Percentiles rank a stretch among this genome's conserved stretches.
phyloP scores from a whole-genome alignment of 225 moss, liverwort and hornwort genomes.

The Thuidium tamariscinum region DNA sequence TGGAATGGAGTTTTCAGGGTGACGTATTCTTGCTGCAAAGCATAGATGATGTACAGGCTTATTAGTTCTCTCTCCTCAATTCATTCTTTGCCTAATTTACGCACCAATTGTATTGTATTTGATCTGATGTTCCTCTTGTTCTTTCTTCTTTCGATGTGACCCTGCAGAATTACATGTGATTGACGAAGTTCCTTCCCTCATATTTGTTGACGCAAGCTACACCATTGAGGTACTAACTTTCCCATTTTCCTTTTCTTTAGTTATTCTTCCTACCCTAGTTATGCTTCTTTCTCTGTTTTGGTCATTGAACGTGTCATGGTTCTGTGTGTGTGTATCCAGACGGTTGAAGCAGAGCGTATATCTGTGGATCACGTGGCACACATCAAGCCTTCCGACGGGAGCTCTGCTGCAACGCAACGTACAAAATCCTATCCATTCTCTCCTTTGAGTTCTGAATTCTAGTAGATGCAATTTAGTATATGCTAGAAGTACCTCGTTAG shows the following conservation, averaged over 20 bases:
- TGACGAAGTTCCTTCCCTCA: slow-evolving; percentile 87
- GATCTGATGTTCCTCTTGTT: not conserved
- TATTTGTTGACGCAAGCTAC: slow-evolving; percentile 92
- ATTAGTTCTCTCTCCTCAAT: not conserved
- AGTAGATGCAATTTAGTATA: not conserved
- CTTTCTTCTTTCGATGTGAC: not conserved
- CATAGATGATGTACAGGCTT: not conserved
- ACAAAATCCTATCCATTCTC: not conserved
- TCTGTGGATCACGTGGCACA: slow-evolving; percentile 98
- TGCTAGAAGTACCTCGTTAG: not conserved
- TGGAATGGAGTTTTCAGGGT: not conserved
- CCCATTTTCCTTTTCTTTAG: not conserved
- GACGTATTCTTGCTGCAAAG: not conserved
- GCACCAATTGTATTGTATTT: not conserved
- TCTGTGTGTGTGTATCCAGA: slow-evolving; percentile 34
- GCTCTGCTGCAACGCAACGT: slow-evolving; percentile 97
- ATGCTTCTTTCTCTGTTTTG: not conserved
- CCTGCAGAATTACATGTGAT: slow-evolving; percentile 87
- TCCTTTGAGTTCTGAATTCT: not conserved
- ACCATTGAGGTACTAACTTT: slow-evolving; percentile 75
- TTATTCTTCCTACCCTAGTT: not conserved
- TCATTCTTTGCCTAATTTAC: not conserved
- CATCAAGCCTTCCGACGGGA: slow-evolving; percentile 97
- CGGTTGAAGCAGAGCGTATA: slow-evolving; percentile 98
- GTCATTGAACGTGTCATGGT: not conserved